These are phyloP conservation scores for Chrysoporthe austroafricana DNA, from an alignment of 2,329 filamentous ascomycete genomes.

Conservation along the genomic window DNA sequence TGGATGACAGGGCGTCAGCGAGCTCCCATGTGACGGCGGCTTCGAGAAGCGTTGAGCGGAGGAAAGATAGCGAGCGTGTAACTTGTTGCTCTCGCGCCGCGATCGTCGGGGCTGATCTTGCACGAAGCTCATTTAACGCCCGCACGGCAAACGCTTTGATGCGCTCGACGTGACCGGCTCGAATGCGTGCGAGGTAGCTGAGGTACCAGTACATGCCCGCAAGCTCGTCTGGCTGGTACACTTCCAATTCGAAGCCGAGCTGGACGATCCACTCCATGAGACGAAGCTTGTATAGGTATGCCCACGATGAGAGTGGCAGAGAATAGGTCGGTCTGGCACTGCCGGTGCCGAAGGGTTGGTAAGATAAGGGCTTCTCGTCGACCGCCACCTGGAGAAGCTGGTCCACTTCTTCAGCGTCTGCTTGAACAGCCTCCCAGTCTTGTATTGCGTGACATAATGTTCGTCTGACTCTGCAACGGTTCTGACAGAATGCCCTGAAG, in stretches of 20 bases:
- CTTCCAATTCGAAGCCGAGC: conserved; percentile 89
- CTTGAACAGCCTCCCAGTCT: conserved; percentile 83
- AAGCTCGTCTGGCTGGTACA: conserved; percentile 86
- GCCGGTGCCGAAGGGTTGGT: conserved; percentile 43
- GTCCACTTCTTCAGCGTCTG: conserved; percentile 80
- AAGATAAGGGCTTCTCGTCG: conserved; percentile 62
- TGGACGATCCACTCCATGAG: conserved; percentile 88
- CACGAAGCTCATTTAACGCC: conserved; percentile 40
- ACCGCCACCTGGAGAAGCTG: conserved; percentile 64
- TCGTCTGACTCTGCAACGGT: conserved; percentile 84
- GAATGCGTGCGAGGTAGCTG: conserved; percentile 70
- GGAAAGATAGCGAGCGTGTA: conserved; percentile 54
- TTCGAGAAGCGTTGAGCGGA: conserved; percentile 66
- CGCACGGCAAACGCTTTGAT: conserved; percentile 68
- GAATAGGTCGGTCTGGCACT: conserved; percentile 62
- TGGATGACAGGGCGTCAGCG: conserved; percentile 56
- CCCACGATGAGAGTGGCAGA: conserved; percentile 84
- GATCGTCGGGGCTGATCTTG: conserved; percentile 32
- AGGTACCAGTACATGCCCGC: conserved; percentile 92
- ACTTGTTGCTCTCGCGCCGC: conserved; percentile 48
- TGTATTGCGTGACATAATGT: conserved; percentile 83
- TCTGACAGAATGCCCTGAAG: conserved; percentile 84
- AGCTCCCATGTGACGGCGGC: conserved; percentile 65
- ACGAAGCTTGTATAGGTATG: conserved; percentile 85
- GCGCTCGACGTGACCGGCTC: conserved; percentile 71